Evolutionary conservation across 2,329 filamentous ascomycete genomes (phyloP).

Genomic region (Tolypocladium inflatum): DNA sequence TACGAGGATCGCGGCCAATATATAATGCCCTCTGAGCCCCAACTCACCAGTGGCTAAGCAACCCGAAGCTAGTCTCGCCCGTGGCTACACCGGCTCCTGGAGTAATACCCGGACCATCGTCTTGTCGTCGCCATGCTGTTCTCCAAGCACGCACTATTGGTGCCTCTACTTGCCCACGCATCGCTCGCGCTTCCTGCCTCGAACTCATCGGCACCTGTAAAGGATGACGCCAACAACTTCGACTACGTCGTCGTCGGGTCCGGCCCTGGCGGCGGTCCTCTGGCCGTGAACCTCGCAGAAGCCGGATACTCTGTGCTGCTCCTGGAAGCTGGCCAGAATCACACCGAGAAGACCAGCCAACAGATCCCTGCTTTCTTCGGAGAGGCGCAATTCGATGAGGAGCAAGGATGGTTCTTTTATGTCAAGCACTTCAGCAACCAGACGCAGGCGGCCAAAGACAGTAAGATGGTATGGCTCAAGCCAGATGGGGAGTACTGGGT

Average conservation of each 20-base stretch:
- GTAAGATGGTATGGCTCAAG: slow-evolving; percentile 35
- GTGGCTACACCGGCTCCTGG: not conserved
- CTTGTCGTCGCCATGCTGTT: not conserved
- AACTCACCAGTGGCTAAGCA: not conserved
- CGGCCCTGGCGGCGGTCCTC: slow-evolving; percentile 44
- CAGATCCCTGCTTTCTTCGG: slow-evolving; percentile 17
- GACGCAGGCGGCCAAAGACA: slow-evolving; percentile 31
- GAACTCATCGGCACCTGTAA: not conserved
- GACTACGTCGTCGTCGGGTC: slow-evolving; percentile 53
- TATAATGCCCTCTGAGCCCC: not conserved
- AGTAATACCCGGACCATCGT: not conserved
- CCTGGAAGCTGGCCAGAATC: slow-evolving; percentile 49
- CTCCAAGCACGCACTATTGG: not conserved
- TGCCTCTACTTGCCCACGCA: not conserved
- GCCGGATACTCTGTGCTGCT: slow-evolving; percentile 48
- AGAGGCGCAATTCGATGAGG: slow-evolving; percentile 11
- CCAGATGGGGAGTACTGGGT: slow-evolving; percentile 24
- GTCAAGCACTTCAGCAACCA: slow-evolving; percentile 49
- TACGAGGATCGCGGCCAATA: not conserved
- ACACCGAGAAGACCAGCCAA: slow-evolving; percentile 24
- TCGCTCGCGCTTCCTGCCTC: not conserved
- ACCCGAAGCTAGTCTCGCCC: not conserved
- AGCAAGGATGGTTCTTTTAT: slow-evolving; percentile 46
- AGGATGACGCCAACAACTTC: slow-evolving; percentile 19
- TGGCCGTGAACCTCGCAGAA: slow-evolving; percentile 45